Conservation (phyloP, 495 filamentous ascomycete genomes). For the Penicillium parvum region DNA sequence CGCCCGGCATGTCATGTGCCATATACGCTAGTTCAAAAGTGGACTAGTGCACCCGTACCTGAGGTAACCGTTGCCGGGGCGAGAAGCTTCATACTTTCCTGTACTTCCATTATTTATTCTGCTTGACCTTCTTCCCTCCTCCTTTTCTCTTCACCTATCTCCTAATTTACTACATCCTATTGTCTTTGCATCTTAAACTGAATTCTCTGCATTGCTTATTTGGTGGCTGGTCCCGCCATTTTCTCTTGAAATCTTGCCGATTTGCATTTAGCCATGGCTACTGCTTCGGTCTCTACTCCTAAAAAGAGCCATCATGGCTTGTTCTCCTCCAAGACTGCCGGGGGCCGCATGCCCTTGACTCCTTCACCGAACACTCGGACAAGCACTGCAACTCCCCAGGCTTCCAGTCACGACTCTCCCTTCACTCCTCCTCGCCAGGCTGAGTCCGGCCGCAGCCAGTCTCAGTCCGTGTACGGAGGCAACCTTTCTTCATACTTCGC, state of each 20-base stretch:
- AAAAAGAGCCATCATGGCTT: conserved; percentile 89
- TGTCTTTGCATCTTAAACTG: conserved; percentile 27
- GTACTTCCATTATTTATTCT: conserved; percentile 41
- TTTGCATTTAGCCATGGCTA: conserved; percentile 81
- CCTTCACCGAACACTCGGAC: conserved; percentile 72
- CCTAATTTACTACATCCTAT: conserved; percentile 25
- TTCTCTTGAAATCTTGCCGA: conserved; percentile 8
- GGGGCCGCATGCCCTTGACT: conserved; percentile 89
- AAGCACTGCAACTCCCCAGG: conserved; percentile 50
- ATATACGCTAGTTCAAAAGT: conserved; percentile 9
- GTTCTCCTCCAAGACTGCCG: conserved; percentile 88
- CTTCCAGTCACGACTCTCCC: conserved; percentile 34
- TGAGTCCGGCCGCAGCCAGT: conserved; percentile 46
- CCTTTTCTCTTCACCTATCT: conserved; percentile 16
- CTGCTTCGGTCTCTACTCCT: conserved; percentile 81
- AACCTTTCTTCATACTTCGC: conserved; percentile 73
- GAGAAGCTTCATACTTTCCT: conserved; percentile 26
- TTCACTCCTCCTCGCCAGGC: conserved; percentile 71
- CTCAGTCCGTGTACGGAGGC: conserved; percentile 68
- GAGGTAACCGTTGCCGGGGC: conserved; percentile 42
- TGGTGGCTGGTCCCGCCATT: conserved; percentile 14
- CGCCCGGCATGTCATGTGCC: conserved; percentile 32
- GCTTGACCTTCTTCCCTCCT: conserved; percentile 4
- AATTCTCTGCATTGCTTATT: conserved; percentile 16
- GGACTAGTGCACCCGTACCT: conserved; percentile 32